Percentiles rank a stretch among this genome's conserved stretches.
These are phyloP conservation scores for Haemoproteus tartakovskyi DNA, from an alignment of 169 alveolate genomes.

Conservation along the genomic window DNA sequence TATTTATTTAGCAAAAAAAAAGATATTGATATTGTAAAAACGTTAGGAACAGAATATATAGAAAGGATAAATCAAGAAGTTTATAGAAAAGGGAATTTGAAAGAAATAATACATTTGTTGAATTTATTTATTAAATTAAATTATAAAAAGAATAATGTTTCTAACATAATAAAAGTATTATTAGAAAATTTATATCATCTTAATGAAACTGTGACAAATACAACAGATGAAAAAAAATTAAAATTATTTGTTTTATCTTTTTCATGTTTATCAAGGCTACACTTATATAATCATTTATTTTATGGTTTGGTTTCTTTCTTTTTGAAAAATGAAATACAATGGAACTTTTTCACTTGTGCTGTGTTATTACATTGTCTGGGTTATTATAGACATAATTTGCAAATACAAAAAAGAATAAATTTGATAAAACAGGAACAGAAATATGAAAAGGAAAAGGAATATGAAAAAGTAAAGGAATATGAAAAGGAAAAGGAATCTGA, in stretches of 20 bases:
- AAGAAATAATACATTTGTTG: constrained; percentile 31
- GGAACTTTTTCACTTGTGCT: constrained; percentile 9
- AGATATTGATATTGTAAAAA: neutral
- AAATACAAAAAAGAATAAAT: too few species aligned
- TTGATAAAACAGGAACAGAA: neutral
- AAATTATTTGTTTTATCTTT: constrained; percentile 26
- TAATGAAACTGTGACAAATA: too few species aligned
- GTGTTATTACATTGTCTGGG: constrained; percentile 52
- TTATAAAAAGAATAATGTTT: neutral
- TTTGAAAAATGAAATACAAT: constrained; percentile 1
- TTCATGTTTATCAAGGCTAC: constrained; percentile 21
- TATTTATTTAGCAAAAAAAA: constrained; percentile 7
- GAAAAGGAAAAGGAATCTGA: neutral
- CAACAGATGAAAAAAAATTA: constrained; percentile 7
- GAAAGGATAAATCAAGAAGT: constrained; percentile 13
- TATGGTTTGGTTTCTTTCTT: constrained; percentile 9
- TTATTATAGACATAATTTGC: constrained; percentile 10
- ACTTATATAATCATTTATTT: constrained; percentile 22
- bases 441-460: neutral
- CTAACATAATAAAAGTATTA: neutral
- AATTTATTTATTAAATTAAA: constrained; percentile 53
- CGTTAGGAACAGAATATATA: constrained; percentile 33
- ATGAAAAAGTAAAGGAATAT: neutral
- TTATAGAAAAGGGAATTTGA: constrained; percentile 4
- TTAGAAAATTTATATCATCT: neutral